Evolutionary conservation across 2,329 filamentous ascomycete species (phyloP), one percentile per base, ranked within the genome.

Genomic region (Fusarium sp.): DNA sequence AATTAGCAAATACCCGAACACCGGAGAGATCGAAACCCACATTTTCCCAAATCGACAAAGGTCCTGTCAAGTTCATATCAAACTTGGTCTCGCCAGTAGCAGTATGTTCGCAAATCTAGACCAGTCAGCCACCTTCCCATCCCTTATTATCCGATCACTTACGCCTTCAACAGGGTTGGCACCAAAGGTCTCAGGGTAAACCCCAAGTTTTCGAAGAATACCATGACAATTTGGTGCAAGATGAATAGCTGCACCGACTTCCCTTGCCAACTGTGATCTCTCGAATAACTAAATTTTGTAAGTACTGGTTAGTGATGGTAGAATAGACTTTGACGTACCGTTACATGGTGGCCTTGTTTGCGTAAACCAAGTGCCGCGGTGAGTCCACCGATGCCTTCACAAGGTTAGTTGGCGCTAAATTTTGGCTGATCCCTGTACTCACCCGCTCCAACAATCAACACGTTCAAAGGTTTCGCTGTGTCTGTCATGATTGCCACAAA

Each of bases 161-260:
- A 57, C 78, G 67, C 80, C 75, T 52, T 76, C 58, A 66, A 78
- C 59, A 52, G 75, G 67, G 77, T 82, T 58, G 81, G 78, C 82
- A 6, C 81, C 81, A 40, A 83, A 79, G 0, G 66, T 66, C 70
- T 83, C 81, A 7, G 80, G 79, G 1, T 72, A 72, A 20, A 84
- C 76, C 4, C 81, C 82, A 66, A 80, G 78, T 46, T 76, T 75
- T 9, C 79, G 78, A 14, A 91, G 79, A 4, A 91, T 77, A 1
- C 87, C 86, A 75, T 90, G 89, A 4, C 84, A 80, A 71, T 91
- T 92, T 1, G 90, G 88, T 0, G 87, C 84, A 7, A 91, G 75
- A 72, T 91, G 88, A n/a, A 91, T 83, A 0, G 89, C 89, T 5
- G 89, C 88, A 1, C 89, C 89, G 2, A 83, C 78, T 76, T 90